A percentile compares a stretch with the other conserved stretches of the same genome.
Conservation (phyloP, 768 basidiomycete genomes). For the Tubosaeta sp. region DNA sequence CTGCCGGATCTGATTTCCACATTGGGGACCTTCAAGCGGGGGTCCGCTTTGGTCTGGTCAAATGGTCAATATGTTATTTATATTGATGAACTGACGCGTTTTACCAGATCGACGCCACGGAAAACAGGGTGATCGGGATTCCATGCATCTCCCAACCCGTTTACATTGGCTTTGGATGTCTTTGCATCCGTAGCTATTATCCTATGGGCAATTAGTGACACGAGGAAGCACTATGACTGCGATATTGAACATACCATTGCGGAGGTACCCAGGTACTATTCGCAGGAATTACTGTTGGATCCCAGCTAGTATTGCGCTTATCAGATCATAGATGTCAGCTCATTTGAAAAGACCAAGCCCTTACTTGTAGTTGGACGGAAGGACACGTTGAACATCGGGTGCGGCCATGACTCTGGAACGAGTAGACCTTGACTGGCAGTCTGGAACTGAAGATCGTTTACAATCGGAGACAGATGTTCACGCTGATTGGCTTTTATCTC, state of each 20-base stretch:
- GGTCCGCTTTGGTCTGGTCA: constrained; percentile 18
- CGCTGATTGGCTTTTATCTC: not conserved
- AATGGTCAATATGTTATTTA: not conserved
- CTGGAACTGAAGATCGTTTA: not conserved
- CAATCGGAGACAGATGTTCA: not conserved
- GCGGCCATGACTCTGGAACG: constrained; percentile 14
- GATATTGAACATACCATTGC: constrained; percentile 12
- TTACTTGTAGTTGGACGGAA: constrained; percentile 16
- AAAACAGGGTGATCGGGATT: constrained; percentile 17
- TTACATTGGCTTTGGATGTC: constrained; percentile 1
- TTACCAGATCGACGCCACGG: constrained; percentile 23
- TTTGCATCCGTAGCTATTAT: constrained; percentile 15
- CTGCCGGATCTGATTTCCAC: constrained; percentile 23
- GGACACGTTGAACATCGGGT: constrained; percentile 16
- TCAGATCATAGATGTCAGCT: not conserved
- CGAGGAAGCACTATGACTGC: too few relatives aligned
- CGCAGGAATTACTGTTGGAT: constrained; percentile 20
- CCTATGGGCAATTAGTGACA: constrained; percentile 5
- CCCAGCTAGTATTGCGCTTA: constrained; percentile 13
- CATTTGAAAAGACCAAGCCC: not conserved
- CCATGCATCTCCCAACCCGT: constrained; percentile 26
- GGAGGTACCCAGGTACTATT: constrained; percentile 26
- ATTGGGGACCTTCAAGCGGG: constrained; percentile 19
- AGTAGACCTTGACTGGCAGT: too few relatives aligned
- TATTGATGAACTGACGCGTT: not conserved